Percentiles rank a stretch among this genome's conserved stretches.
Evolutionary conservation across 768 basidiomycete species (phyloP).

Genomic region (Calocybe indica): DNA sequence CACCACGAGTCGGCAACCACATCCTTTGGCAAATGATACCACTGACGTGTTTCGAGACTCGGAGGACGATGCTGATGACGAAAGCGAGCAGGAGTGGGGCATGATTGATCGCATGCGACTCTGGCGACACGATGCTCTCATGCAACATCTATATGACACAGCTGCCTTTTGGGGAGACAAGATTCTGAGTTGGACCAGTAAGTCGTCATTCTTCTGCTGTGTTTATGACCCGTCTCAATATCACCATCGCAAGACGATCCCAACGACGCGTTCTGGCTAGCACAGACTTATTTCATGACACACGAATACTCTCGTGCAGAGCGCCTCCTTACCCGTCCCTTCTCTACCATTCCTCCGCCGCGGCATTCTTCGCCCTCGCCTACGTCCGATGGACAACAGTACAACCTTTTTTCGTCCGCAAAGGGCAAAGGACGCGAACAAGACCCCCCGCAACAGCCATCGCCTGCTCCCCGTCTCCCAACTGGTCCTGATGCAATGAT

Average conservation of each 20-base stretch:
- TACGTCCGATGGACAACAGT: constrained; percentile 7
- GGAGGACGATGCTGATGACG: constrained; percentile 52
- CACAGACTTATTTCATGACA: constrained; percentile 95
- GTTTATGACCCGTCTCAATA: neutral
- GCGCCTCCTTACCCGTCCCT: constrained; percentile 82
- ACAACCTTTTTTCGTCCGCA: constrained; percentile 26
- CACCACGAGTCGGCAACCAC: constrained; percentile 34
- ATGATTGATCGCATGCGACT: constrained; percentile 93
- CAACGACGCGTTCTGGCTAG: constrained; percentile 99
- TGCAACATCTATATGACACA: constrained; percentile 97
- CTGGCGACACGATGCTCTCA: constrained; percentile 96
- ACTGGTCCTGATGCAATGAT: constrained; percentile 69
- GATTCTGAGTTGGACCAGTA: constrained; percentile 92
- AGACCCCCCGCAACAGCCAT: constrained; percentile 37
- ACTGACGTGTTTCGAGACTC: constrained; percentile 72
- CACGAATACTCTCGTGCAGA: constrained; percentile 95
- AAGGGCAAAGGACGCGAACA: constrained; percentile 31
- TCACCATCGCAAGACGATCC: constrained; percentile 61
- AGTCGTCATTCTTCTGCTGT: constrained; percentile 18
- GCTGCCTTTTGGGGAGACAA: constrained; percentile 99
- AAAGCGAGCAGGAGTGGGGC: constrained; percentile 66
- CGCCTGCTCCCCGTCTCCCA: constrained; percentile 49
- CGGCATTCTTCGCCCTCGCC: constrained; percentile 29
- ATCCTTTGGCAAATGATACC: constrained; percentile 76
- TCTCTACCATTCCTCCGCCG: constrained; percentile 49